Evolutionary conservation across 345 rosid species (phyloP), one percentile per base, ranked within the genome.

Genomic region (Citrus cavaleriei): DNA sequence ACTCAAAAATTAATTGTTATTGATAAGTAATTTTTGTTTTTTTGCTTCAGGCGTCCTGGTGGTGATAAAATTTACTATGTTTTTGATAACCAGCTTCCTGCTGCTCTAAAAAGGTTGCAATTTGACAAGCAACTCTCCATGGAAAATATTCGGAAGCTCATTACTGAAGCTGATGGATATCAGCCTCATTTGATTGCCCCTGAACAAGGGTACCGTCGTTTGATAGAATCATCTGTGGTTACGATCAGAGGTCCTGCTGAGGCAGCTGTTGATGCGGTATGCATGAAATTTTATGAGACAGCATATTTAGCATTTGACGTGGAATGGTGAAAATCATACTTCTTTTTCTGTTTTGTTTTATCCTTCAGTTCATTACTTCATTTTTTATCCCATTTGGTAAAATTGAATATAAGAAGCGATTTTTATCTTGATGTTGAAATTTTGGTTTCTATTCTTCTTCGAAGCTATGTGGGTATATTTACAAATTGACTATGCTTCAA

Each of bases 141-240:
- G 99, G 98, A 97, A 84, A 94, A 97, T 82, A 92, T 97, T 66
- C 92, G 93, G 57, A 97, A 94, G 89, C 90, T 97, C 80, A 95
- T 97, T 70, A 93, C 99, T 63, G 99, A 97, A 89, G 99, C 99
- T 68, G 99, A 97, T 86, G 99, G 99, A 68, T 97, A 97, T 84
- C 99, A 97, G 78, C 99, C 99, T 66, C 99, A 97, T 83, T 83
- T 97, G 82, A 94, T 97, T 81, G 99, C 99, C 87, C 99, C 99
- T 35, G 99, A 97, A 75, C 99, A 97, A 85, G 99, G 99, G 60
- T 97, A 97, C 81, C 98, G 99, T 49, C 98, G 99, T 69, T 92
- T 97, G 84, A 97, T 97, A 49, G 99, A 97, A 84, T 94, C 99
- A 74, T 86, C 98, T 69, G 72, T 97, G 30, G 78, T 94, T 49